Percentiles rank a stretch among this genome's conserved stretches.
phyloP scores from a whole-genome alignment of 768 basidiomycete genomes.

The Trametes villosa region DNA sequence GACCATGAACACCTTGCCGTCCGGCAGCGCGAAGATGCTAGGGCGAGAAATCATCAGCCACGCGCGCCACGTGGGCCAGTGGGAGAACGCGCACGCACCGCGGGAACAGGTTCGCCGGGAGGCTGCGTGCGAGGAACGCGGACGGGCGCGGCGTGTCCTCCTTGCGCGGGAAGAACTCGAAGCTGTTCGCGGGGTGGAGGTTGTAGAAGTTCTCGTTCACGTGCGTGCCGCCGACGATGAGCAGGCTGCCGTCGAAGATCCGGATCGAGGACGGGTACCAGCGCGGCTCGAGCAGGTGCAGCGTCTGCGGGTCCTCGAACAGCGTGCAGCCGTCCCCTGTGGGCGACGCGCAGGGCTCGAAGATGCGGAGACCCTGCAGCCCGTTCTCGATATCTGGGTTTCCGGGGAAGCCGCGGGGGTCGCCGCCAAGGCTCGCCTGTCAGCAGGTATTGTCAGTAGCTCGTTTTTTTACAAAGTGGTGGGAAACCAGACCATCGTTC shows the following conservation, averaged over 20 bases:
- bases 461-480: not conserved
- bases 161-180: constrained; percentile 86
- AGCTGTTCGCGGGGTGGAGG: constrained; percentile 73
- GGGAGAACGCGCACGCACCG: constrained; percentile 64
- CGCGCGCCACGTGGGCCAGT: constrained; percentile 55
- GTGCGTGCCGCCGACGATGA: constrained; percentile 81
- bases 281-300: constrained; percentile 75
- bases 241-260: constrained; percentile 73
- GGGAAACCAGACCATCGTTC: constrained; percentile 54
- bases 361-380: constrained; percentile 74
- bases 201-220: constrained; percentile 90
- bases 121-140: constrained; percentile 35
- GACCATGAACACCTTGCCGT: constrained; percentile 72
- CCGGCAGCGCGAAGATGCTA: constrained; percentile 77
- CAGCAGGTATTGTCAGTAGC: constrained; percentile 30
- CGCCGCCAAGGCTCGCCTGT: constrained; percentile 72
- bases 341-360: constrained; percentile 64
- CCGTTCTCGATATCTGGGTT: constrained; percentile 76
- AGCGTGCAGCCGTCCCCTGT: constrained; percentile 58
- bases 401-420: constrained; percentile 67
- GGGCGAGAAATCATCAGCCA: constrained; percentile 51
- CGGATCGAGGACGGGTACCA: constrained; percentile 81
- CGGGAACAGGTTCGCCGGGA: constrained; percentile 43
- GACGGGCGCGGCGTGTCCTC: constrained; percentile 36
- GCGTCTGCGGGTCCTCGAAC: constrained; percentile 61